These are phyloP conservation scores for Cercophora scortea DNA, from an alignment of 495 filamentous ascomycete species.

Conservation along the genomic window DNA sequence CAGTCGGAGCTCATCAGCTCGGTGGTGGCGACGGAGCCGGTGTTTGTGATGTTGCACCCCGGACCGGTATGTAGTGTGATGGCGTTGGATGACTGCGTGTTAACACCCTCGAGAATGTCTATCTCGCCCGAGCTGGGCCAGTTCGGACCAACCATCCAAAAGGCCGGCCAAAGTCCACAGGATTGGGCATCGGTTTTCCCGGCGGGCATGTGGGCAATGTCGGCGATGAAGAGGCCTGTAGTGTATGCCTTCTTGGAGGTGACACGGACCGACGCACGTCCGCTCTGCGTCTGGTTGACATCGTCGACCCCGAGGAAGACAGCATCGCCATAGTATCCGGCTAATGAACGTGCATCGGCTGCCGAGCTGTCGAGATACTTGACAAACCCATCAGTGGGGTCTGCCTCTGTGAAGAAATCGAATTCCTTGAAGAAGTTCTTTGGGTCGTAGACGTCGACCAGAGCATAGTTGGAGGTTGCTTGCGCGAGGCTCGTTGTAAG, in stretches of 20 bases:
- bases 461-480: slow-evolving; percentile 27
- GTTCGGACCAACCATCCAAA: slow-evolving; percentile 63
- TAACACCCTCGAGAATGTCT: slow-evolving; percentile 87
- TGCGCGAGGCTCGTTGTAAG: slow-evolving; percentile 8
- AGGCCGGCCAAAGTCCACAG: slow-evolving; percentile 57
- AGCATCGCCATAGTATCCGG: slow-evolving; percentile 43
- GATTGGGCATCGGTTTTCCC: slow-evolving; percentile 18
- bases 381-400: slow-evolving; percentile 67
- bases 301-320: slow-evolving; percentile 51
- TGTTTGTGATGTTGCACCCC: slow-evolving; percentile 49
- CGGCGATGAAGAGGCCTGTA: slow-evolving; percentile 63
- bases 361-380: slow-evolving; percentile 50
- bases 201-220: slow-evolving; percentile 70
- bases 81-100: slow-evolving; percentile 52
- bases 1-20: slow-evolving; percentile 38
- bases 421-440: slow-evolving; percentile 52
- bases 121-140: slow-evolving; percentile 84
- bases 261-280: slow-evolving; percentile 64
- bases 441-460: slow-evolving; percentile 38
- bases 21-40: slow-evolving; percentile 40
- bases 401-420: slow-evolving; percentile 42
- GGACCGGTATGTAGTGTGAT: slow-evolving; percentile 70
- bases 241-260: slow-evolving; percentile 60
- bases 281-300: slow-evolving; percentile 35
- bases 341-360: slow-evolving; percentile 49